Conservation (phyloP, 169 alveolate genomes). For the Amoebophrya sp. region DNA sequence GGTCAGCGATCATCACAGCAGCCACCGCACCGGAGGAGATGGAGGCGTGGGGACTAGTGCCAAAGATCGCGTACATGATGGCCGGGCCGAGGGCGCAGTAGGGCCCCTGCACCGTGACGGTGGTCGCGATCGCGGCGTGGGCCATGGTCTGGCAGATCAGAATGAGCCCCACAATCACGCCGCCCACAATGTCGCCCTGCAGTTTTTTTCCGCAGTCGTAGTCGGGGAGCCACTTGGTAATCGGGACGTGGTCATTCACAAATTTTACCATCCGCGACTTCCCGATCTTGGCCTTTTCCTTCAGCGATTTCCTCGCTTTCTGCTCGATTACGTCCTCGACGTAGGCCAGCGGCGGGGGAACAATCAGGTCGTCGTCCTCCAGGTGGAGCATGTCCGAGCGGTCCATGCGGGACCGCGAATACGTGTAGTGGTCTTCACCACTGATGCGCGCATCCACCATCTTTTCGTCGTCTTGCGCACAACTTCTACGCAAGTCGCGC, state of each 20-base stretch:
- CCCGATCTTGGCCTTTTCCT: no score
- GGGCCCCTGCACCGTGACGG: conserved; percentile 9
- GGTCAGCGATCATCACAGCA: not conserved
- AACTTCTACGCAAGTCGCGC: no score
- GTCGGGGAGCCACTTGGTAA: not conserved
- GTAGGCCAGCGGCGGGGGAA: no score
- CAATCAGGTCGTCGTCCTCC: no score
- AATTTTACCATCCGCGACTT: not conserved
- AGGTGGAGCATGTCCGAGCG: no score
- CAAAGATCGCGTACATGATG: not conserved
- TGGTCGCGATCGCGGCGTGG: conserved; percentile 19
- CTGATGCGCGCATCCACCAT: no score
- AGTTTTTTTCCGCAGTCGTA: not conserved
- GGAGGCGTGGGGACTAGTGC: not conserved
- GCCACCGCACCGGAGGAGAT: not conserved
- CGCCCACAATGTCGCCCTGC: not conserved
- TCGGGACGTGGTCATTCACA: not conserved
- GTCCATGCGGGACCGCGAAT: no score
- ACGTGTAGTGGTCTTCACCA: no score
- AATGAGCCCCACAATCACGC: not conserved
- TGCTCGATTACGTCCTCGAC: no score
- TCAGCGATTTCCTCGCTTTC: no score
- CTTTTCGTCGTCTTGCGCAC: no score
- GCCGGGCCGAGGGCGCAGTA: not conserved
- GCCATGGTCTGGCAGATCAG: conserved; percentile 24